Base-by-base conservation (phyloP, 2,329 filamentous ascomycete genomes). In the Hymenoscyphus repandus region DNA sequence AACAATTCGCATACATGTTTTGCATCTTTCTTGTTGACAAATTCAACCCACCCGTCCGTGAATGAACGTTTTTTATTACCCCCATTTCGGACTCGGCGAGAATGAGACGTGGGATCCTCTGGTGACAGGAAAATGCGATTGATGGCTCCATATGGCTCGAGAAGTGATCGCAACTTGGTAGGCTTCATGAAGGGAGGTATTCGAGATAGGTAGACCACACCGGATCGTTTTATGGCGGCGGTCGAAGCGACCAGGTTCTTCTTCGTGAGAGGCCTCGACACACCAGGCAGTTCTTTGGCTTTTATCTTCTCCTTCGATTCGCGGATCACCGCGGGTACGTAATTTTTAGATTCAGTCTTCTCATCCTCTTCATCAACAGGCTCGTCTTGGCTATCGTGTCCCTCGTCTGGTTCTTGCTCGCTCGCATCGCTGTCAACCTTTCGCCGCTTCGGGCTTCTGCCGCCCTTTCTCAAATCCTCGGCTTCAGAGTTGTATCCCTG, bases 151-250 rank as follows among this genome's bases (percentile, higher is more conserved):
- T 90, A 89, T 9, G 84, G 85, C 54, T 83, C 77, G 48, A 93
- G 80, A 12, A 90, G 81, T 15, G 84, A 83, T 58, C 86, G 83
- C 37, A 93, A 75, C 64, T 91, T 91, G 46, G 76, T 73, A 6
- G 88, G 88, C 63, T 90, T 91, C 88, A 95, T 93, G 69, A 91
- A 95, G 0, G 90, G 90, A 3, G 90, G 89, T 56, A 93, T 81
- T 52, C 89, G 83, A 4, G 88, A 92, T 55, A 95, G 76, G 70
- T 93, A 95, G 53, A 93, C 75, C 11, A 95, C 86, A 56, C 89
- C 89, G 0, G 87, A 90, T 65, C 83, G 86, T 60, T 80, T 82
- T 53, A 86, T 76, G 18, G 83, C 82, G 33, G 78, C 77, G 55
- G 83, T 79, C 10, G 82, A 79, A 5, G 76, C 75, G 36, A 85